phyloP scores from a whole-genome alignment of 176 grass and related monocot species.

The Triticum urartu region DNA sequence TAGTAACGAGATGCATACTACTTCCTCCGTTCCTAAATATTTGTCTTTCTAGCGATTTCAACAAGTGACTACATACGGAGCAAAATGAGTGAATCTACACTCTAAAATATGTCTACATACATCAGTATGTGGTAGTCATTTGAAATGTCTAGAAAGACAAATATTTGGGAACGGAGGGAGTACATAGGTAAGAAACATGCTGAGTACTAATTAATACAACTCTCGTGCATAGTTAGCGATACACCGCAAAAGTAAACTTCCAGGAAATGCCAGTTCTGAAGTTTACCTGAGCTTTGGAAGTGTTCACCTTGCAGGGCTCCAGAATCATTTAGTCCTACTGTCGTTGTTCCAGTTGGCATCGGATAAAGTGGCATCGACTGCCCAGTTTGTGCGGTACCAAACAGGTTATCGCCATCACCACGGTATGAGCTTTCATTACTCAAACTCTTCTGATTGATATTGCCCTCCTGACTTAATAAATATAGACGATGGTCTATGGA shows the following conservation, averaged over 20 bases:
- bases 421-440: neutral
- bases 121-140: too few relatives aligned
- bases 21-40: neutral
- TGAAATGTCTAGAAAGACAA: too few relatives aligned
- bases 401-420: neutral
- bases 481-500: neutral
- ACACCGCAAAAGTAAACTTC: neutral
- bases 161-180: too few relatives aligned
- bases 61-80: too few relatives aligned
- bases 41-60: too few relatives aligned
- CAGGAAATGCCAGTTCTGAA: neutral
- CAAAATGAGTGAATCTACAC: too few relatives aligned
- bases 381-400: neutral
- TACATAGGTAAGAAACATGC: neutral
- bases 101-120: too few relatives aligned
- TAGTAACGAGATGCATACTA: neutral
- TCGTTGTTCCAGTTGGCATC: neutral
- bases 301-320: neutral
- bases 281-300: neutral
- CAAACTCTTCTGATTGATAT: neutral
- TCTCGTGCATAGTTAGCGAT: neutral
- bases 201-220: too few relatives aligned
- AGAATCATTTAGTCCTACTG: neutral
- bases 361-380: neutral
- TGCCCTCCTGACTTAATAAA: neutral